Evolutionary conservation across 2,329 filamentous ascomycete species (phyloP).

Genomic region (Alternaria ethzedia): DNA sequence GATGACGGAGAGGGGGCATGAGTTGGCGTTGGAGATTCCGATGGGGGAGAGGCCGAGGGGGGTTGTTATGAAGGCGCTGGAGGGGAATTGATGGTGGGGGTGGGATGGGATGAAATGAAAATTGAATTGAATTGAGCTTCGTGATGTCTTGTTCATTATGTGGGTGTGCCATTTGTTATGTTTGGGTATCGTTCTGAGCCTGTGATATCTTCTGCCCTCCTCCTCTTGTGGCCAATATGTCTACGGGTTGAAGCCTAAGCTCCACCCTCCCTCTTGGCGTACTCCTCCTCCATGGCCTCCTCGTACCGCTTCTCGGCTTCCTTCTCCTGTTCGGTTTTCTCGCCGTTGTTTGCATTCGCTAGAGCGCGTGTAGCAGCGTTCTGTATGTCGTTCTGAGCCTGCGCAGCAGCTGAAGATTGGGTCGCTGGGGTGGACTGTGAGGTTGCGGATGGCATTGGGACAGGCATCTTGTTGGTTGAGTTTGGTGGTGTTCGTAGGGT

Average conservation of each 20-base stretch:
- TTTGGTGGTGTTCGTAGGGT: neutral
- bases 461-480: constrained; percentile 25
- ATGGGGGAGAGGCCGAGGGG: constrained; percentile 39
- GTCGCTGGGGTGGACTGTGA: constrained; percentile 16
- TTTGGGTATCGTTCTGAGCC: neutral
- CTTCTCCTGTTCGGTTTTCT: constrained; percentile 40
- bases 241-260: constrained; percentile 26
- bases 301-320: constrained; percentile 46
- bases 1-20: constrained; percentile 46
- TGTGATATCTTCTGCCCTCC: neutral
- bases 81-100: constrained; percentile 19
- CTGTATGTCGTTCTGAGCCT: constrained; percentile 31
- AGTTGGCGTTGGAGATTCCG: constrained; percentile 43
- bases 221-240: neutral
- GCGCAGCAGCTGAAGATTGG: constrained; percentile 29
- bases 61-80: constrained; percentile 43
- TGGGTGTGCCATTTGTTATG: neutral
- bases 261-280: constrained; percentile 49
- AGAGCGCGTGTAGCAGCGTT: constrained; percentile 35
- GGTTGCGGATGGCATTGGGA: constrained; percentile 33
- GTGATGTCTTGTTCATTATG: neutral
- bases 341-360: constrained; percentile 29
- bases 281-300: constrained; percentile 50
- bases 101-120: neutral
- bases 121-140: too few species aligned